phyloP scores from a whole-genome alignment of 1,284 basidiomycete genomes.

The Cutaneotrichosporon arboriforme region DNA sequence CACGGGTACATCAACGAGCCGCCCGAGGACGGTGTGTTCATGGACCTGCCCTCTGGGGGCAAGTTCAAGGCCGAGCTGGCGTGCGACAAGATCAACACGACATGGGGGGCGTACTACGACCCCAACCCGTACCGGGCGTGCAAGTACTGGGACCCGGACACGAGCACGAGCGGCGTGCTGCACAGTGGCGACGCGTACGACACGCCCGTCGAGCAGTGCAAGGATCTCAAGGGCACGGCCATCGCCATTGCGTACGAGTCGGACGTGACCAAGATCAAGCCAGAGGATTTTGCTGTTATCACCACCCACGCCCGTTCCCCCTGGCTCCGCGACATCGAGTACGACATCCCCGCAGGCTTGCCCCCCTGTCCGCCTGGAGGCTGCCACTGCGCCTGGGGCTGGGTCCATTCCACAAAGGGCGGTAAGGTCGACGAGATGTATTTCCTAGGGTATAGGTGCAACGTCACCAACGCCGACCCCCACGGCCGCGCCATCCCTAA shows the following conservation, averaged over 20 bases:
- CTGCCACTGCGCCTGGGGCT: slow-evolving; percentile 67
- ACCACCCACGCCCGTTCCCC: slow-evolving; percentile 67
- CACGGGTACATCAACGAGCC: slow-evolving; percentile 37
- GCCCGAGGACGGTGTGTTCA: slow-evolving; percentile 23
- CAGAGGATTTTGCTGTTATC: slow-evolving; percentile 66
- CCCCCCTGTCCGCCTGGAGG: slow-evolving; percentile 61
- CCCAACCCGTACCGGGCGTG: no score
- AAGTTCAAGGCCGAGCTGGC: slow-evolving; percentile 33
- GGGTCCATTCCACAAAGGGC: slow-evolving; percentile 50
- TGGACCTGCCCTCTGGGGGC: slow-evolving; percentile 40
- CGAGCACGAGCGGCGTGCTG: no score
- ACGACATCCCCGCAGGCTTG: slow-evolving; percentile 59
- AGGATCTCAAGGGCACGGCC: slow-evolving; percentile 8
- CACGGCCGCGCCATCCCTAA: slow-evolving; percentile 23
- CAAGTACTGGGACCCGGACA: no score
- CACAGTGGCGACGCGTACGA: not conserved
- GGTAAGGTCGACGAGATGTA: slow-evolving; percentile 10
- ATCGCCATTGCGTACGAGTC: slow-evolving; percentile 64
- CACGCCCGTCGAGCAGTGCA: not conserved
- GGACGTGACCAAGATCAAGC: slow-evolving; percentile 55
- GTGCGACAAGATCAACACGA: slow-evolving; percentile 34
- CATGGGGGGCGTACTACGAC: slow-evolving; percentile 10
- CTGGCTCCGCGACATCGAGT: slow-evolving; percentile 59
- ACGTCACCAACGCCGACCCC: slow-evolving; percentile 20
- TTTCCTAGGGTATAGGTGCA: slow-evolving; percentile 1